Evolutionary conservation across 257 asterid species (phyloP).

Genomic region (Ehretia macrophylla): DNA sequence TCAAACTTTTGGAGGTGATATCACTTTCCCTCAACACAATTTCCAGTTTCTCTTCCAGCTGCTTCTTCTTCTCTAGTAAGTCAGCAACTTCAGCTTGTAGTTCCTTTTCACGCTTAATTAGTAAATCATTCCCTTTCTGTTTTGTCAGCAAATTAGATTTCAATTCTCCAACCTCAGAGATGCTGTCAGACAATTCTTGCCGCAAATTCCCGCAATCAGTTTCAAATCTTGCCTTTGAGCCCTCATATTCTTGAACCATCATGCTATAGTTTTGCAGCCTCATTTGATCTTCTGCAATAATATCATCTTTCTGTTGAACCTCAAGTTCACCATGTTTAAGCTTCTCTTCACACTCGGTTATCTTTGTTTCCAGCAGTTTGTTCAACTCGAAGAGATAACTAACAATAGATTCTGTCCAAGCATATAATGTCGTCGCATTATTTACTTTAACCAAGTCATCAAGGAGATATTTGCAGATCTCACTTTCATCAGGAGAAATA

Average conservation of each 20-base stretch:
- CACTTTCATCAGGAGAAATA: conserved; percentile 19
- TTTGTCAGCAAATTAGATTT: conserved; percentile 31
- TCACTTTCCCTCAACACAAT: conserved; percentile 24
- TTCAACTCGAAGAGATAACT: conserved; percentile 50
- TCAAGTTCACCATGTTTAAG: conserved; percentile 31
- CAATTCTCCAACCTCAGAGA: conserved; percentile 25
- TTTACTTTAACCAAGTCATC: conserved; percentile 22
- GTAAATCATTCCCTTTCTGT: conserved; percentile 25
- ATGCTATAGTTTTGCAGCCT: conserved; percentile 32
- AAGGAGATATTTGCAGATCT: conserved; percentile 18
- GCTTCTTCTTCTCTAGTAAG: conserved; percentile 33
- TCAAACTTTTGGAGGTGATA: conserved; percentile 26
- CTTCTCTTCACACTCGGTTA: conserved; percentile 29
- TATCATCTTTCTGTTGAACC: conserved; percentile 30
- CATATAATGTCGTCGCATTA: conserved; percentile 12
- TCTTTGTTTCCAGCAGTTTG: conserved; percentile 53
- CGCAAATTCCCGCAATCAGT: conserved; percentile 27
- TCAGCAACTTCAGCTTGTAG: conserved; percentile 35
- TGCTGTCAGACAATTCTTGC: conserved; percentile 39
- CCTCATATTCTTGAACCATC: conserved; percentile 40
- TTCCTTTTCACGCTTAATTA: conserved; percentile 25
- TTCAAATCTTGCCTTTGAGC: conserved; percentile 33
- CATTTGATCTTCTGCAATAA: conserved; percentile 30
- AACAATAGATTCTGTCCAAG: conserved; percentile 23
- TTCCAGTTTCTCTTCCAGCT: conserved; percentile 34